phyloP scores from a whole-genome alignment of 306 rosid species.

The Arachis hypogaea region DNA sequence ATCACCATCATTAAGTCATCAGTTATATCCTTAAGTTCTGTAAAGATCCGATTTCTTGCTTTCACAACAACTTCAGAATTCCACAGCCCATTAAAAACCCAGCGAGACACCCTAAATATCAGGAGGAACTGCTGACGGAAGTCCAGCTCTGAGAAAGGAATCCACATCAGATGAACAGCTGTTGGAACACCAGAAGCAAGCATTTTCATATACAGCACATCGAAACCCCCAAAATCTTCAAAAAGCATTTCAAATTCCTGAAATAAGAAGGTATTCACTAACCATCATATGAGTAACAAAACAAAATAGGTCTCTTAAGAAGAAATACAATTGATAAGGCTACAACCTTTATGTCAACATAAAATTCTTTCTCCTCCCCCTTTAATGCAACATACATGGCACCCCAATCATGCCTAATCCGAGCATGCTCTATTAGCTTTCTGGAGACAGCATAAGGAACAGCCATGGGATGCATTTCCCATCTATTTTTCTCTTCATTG shows the following conservation, averaged over 20 bases:
- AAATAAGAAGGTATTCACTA: slow-evolving; percentile 42
- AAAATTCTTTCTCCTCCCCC: slow-evolving; percentile 84
- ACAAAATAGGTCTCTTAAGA: slow-evolving; percentile 19
- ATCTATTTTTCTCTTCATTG: slow-evolving; percentile 77
- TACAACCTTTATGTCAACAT: slow-evolving; percentile 76
- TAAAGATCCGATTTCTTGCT: slow-evolving; percentile 57
- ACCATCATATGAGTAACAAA: slow-evolving; percentile 37
- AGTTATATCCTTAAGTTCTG: slow-evolving; percentile 49
- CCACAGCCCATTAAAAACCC: slow-evolving; percentile 64
- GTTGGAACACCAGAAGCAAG: slow-evolving; percentile 87
- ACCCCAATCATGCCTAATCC: slow-evolving; percentile 91
- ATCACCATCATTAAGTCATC: slow-evolving; percentile 78
- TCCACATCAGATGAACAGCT: slow-evolving; percentile 84
- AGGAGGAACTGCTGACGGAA: slow-evolving; percentile 65
- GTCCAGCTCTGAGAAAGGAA: slow-evolving; percentile 83
- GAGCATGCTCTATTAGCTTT: slow-evolving; percentile 69
- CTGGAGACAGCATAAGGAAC: slow-evolving; percentile 82
- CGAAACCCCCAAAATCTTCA: slow-evolving; percentile 91
- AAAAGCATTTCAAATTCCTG: slow-evolving; percentile 81
- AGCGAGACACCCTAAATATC: slow-evolving; percentile 55
- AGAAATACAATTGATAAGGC: slow-evolving; percentile 32
- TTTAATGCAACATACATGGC: slow-evolving; percentile 80
- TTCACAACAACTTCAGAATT: slow-evolving; percentile 46
- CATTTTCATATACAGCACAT: slow-evolving; percentile 90
- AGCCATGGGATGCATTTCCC: slow-evolving; percentile 95